Evolutionary conservation across 768 basidiomycete species (phyloP).

Genomic region (Rhodotorula kratochvilovae): DNA sequence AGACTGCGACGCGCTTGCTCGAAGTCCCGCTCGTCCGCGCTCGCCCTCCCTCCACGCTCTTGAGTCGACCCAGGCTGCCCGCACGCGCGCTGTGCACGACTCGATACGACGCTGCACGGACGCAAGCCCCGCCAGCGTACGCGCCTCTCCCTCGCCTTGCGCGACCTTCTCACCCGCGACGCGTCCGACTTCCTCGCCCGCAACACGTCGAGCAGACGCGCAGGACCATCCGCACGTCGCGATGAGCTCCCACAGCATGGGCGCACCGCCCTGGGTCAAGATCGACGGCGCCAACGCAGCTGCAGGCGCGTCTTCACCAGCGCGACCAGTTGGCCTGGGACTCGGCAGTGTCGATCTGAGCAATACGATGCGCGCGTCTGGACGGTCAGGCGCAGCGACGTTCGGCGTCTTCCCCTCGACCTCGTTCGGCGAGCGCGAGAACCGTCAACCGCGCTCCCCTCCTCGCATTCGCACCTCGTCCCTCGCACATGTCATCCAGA

Average conservation of each 20-base stretch:
- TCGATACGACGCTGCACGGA: no score
- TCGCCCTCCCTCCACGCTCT: no score
- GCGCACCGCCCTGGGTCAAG: not conserved
- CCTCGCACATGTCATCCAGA: not conserved
- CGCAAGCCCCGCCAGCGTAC: no score
- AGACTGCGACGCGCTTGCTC: no score
- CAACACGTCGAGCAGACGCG: not conserved
- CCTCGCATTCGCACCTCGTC: not conserved
- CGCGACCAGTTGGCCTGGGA: not conserved
- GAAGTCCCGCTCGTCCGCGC: no score
- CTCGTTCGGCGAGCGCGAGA: not conserved
- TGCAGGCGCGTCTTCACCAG: not conserved
- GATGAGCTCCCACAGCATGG: not conserved
- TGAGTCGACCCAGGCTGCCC: no score
- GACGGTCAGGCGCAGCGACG: not conserved
- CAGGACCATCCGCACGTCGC: not conserved
- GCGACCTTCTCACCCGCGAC: no score
- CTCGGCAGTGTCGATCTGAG: not conserved
- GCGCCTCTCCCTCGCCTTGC: no score
- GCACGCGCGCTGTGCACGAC: no score
- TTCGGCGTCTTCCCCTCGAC: not conserved
- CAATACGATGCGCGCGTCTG: not conserved
- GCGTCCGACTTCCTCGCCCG: no score
- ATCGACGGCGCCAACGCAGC: not conserved
- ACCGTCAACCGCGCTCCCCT: not conserved